Conservation (phyloP, 306 rosid genomes). For the Begonia loranthoides region DNA sequence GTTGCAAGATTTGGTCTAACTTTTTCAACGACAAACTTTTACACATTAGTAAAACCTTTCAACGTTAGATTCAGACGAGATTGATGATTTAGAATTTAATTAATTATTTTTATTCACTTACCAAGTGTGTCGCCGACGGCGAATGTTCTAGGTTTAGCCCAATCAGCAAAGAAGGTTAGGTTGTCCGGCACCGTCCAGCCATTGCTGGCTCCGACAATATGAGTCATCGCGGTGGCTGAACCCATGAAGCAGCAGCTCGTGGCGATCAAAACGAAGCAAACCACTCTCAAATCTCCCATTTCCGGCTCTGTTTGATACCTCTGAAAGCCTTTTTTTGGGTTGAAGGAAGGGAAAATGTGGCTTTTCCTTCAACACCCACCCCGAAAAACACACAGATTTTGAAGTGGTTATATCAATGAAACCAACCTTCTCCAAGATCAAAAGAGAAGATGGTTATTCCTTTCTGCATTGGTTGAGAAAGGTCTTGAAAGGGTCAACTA, state of each 20-base stretch:
- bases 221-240: slow-evolving; percentile 24
- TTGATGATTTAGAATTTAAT: no score
- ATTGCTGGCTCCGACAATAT: slow-evolving; percentile 44
- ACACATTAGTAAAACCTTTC: no score
- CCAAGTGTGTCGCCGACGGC: slow-evolving; percentile 48
- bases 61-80: no score
- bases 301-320: not conserved
- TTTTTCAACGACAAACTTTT: no score
- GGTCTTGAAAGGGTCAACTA: no score
- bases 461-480: no score
- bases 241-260: slow-evolving; percentile 18
- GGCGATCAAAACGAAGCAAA: not conserved
- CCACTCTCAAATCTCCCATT: slow-evolving; percentile 21
- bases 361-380: not conserved
- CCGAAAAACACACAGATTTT: not conserved
- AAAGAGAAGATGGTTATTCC: no score
- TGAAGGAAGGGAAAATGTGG: not conserved
- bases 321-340: not conserved
- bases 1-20: no score
- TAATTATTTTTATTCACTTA: slow-evolving; percentile 10
- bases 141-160: slow-evolving; percentile 46
- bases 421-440: no score
- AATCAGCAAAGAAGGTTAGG: slow-evolving; percentile 19
- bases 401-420: no score
- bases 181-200: slow-evolving; percentile 55